Evolutionary conservation across 805 yeast genomes (phyloP), one percentile per base, ranked within the genome.

Genomic region (Candida suzukii): DNA sequence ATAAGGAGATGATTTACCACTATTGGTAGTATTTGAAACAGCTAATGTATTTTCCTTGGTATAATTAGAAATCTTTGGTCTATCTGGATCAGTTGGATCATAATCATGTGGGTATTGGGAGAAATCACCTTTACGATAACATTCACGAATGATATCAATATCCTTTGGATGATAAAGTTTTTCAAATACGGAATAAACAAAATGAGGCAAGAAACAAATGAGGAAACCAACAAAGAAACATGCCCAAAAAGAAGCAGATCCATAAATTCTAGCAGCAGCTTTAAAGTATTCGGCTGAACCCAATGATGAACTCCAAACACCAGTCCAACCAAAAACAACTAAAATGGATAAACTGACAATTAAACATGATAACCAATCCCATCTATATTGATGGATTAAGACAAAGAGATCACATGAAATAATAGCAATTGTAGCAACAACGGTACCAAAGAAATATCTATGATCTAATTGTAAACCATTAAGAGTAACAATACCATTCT

Each of bases 11-110:
- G 45, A 39, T 7, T 51, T 40, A 13, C 45, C 46, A 1, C 50
- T 43, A 13, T 46, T 25, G 14, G 47, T 50, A 14, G 40, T 39
- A 29, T 45, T 42, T 10, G 40, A 51, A 17, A 50, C 39, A 33
- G 64, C 69, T 32, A 60, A 41, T 7, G 60, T 50, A 32, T 58
- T 60, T 5, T 57, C 60, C 19, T 54, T 51, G 7, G 67, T 57
- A 51, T 75, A 72, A 38, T 71, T 64, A 32, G 77, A 66, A 25
- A 82, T 64, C 45, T 70, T 71, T 14, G 67, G 69, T 49, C 84
- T 70, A 45, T 79, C 63, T 25, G 90, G 87, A 60, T 83, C 90
- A 2, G 95, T 83, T 35, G 95, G 95, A 35, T 84, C 95, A 56
- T 81, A 84, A 41, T 74, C 71, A 11, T 57, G 63, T 11, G 88